Evolutionary conservation across 2,329 filamentous ascomycete genomes (phyloP).

Genomic region (Blastomyces percursus): DNA sequence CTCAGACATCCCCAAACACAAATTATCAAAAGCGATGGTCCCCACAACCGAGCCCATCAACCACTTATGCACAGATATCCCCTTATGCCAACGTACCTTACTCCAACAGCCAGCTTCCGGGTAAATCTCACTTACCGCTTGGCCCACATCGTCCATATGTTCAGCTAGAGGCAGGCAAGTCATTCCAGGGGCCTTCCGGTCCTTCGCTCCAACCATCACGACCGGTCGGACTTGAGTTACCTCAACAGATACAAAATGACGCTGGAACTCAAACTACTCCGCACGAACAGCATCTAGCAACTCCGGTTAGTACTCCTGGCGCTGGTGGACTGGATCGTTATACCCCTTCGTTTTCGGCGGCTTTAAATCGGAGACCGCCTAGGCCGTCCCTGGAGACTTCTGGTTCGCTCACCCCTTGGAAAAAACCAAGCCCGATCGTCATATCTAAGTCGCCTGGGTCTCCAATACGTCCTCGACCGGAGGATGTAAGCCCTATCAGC

Average conservation of each 20-base stretch:
- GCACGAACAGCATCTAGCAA: neutral
- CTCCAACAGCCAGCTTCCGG: conserved; percentile 5
- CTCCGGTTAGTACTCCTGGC: neutral
- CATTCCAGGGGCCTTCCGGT: conserved; percentile 6
- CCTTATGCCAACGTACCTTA: conserved; percentile 15
- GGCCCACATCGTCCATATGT: conserved; percentile 10
- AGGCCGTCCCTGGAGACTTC: conserved; percentile 30
- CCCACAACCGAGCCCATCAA: conserved; percentile 24
- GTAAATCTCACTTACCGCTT: conserved; percentile 7
- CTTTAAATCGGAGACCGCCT: conserved; percentile 21
- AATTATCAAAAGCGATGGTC: conserved; percentile 30
- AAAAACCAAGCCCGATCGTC: conserved; percentile 25
- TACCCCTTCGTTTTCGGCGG: conserved; percentile 5
- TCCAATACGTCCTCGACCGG: conserved; percentile 30
- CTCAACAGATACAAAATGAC: neutral
- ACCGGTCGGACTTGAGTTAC: neutral
- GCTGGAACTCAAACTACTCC: neutral
- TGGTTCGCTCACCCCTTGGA: conserved; percentile 37
- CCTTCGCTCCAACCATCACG: neutral
- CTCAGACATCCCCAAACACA: conserved; percentile 6
- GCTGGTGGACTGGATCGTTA: neutral
- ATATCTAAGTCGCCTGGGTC: conserved; percentile 28
- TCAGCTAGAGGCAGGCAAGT: conserved; percentile 2
- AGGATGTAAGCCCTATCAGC: conserved; percentile 38
- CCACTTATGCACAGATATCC: conserved; percentile 20